Evolutionary conservation across 345 rosid genomes (phyloP), one percentile per base, ranked within the genome.

Genomic region (Linum trigynum): DNA sequence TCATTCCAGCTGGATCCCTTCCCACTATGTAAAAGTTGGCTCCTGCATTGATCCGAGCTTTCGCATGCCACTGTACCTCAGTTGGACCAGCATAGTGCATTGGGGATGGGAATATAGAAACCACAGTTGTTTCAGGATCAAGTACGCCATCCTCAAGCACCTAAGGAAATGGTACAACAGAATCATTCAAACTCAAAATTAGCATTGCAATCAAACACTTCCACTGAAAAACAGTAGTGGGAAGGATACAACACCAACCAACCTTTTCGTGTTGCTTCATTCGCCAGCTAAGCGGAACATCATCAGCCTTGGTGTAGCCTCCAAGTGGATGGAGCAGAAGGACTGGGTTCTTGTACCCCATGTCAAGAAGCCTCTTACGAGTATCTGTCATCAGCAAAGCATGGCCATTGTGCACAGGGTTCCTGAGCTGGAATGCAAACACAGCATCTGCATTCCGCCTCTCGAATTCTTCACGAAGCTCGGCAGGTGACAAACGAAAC

Each of bases 31-130:
- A 94, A 56, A 94, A 94, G 82, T 94, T 86, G 63, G 99, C 99
- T 65, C 99, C 99, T 0, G 99, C 99, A 69, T 94, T 94, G 67
- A 94, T 90, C 68, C 99, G 84, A 66, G 96, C 96, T 76, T 94
- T 94, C 39, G 99, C 99, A 39, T 94, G 99, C 99, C 99, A 94
- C 74, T 94, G 99, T 72, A 94, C 99, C 84, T 94, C 99, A 0
- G 99, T 94, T 17, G 99, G 99, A 68, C 99, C 99, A 41, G 96
- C 97, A 68, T 94, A 94, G 74, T 86, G 99, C 99, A 94, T 94
- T 9, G 99, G 99, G 58, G 99, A 94, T 2, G 99, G 99, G 78
- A 94, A 94, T 67, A 94, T 90, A 14, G 99, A 94, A 66, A 94
- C 96, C 23, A 94, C 89, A 3, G 99, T 94, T 2, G 97, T 94